phyloP scores from a whole-genome alignment of 176 grass and related monocot genomes.

The Bolboschoenus planiculmis region DNA sequence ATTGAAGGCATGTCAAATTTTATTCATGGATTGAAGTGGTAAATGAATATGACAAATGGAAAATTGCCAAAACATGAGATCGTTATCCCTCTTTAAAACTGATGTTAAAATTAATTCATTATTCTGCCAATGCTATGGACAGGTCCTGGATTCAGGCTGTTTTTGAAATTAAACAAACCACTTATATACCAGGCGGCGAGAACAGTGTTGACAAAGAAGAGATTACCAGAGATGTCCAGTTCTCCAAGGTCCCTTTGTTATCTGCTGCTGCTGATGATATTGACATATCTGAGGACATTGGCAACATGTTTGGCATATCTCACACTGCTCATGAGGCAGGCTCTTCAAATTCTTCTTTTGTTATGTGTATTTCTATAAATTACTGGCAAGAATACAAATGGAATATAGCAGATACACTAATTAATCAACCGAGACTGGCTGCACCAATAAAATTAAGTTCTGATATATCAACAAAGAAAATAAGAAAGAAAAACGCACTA shows the following conservation, averaged over 20 bases:
- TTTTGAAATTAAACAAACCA: conserved; percentile 34
- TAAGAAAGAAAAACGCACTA: not conserved
- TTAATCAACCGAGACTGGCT: not conserved
- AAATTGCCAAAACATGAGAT: not conserved
- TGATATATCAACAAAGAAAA: not conserved
- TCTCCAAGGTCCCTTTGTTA: conserved; percentile 22
- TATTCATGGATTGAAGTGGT: not conserved
- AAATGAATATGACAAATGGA: not conserved
- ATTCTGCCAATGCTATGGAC: not conserved
- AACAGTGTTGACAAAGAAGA: conserved; percentile 28
- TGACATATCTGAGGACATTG: conserved; percentile 59
- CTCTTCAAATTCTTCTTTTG: not conserved
- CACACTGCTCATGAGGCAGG: conserved; percentile 68
- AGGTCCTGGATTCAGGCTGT: conserved; percentile 96
- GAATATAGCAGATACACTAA: not conserved
- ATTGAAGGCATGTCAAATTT: not conserved
- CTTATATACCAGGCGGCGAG: not conserved
- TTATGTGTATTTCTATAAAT: not conserved
- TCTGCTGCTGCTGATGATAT: conserved; percentile 40
- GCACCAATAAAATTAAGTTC: not conserved
- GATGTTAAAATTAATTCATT: not conserved
- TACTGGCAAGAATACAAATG: not conserved
- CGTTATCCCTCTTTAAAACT: not conserved
- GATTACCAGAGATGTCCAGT: conserved; percentile 19
- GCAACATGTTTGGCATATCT: conserved; percentile 51